Base-by-base conservation (phyloP, 208 protist genomes). In the Wallacemonas sp. region DNA sequence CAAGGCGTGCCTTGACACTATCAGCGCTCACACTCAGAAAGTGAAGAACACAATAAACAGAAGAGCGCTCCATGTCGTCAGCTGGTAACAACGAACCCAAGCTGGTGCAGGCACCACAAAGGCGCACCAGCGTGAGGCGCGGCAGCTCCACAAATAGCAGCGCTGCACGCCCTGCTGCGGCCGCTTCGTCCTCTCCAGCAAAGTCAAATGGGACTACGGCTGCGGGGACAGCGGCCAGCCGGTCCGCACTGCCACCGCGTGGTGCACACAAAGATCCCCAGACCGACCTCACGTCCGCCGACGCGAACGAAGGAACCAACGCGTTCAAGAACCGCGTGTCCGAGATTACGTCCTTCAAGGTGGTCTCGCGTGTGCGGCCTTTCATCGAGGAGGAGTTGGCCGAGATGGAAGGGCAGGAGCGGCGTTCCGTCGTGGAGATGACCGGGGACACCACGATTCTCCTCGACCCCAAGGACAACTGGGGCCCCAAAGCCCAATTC, bases 371-470 rank as follows among this genome's bases (percentile, higher is more conserved):
- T 24, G 86, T 96, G 27, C 85, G 91, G 0, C 91, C 91, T 4
- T 96, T 96, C 58, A 96, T 96, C 62, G 53, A 58, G 33, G 86
- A 94, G 68, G 91, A 96, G 72, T 77, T 96, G 46, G 86, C 82
- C 14, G 86, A 93, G 67, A 95, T 95, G 85, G 72, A 88, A 34
- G 84, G 85, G 1, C 84, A 91, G 70, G 84, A 91, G 62, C 80
- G 87, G 5, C 86, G 86, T 45, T 95, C 88, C 11, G 79, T 94
- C 26, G 88, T 96, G 15, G 91, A 96, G 75, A 96, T 96, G 91
- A 82, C 79, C 24, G 83, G 68, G 45, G 90, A 91, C 66, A 93
- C 84, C 62, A 96, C 91, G 8, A 88, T 95, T 41, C 77, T 94
- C 60, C 80, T 96, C 26, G 88, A 96, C 60, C 91, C 91, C 6